phyloP scores from a whole-genome alignment of 192 early-diverging fungal species.

The Coemansia sp. region DNA sequence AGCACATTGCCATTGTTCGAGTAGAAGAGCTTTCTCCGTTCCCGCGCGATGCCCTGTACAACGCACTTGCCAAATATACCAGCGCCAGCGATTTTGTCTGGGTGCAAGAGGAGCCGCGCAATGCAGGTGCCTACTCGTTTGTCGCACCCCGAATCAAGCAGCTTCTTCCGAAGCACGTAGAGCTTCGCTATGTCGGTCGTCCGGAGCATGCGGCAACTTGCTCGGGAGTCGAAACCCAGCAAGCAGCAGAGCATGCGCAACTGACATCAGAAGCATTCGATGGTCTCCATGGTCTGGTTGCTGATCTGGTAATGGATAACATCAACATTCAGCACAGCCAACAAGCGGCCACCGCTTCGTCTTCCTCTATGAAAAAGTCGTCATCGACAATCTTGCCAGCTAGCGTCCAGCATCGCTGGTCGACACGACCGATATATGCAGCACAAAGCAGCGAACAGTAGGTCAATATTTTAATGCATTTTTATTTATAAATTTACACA shows the following conservation, averaged over 20 bases:
- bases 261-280: conserved; percentile 58
- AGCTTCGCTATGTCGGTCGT: conserved; percentile 76
- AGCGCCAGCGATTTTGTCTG: conserved; percentile 73
- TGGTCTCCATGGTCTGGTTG: conserved; percentile 46
- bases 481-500: neutral
- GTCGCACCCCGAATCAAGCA: conserved; percentile 77
- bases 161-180: conserved; percentile 61
- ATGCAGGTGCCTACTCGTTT: conserved; percentile 88
- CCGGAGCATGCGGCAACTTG: conserved; percentile 73
- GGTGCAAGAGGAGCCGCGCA: conserved; percentile 93
- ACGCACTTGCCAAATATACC: conserved; percentile 64
- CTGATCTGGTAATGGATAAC: conserved; percentile 41
- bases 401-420: conserved; percentile 43
- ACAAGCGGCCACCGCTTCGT: conserved; percentile 2
- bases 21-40: conserved; percentile 94
- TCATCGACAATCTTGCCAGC: conserved; percentile 31
- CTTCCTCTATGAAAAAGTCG: conserved; percentile 18
- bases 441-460: conserved; percentile 51
- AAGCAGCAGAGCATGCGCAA: conserved; percentile 66
- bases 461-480: neutral
- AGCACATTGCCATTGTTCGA: conserved; percentile 79
- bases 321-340: conserved; percentile 27
- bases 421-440: conserved; percentile 32
- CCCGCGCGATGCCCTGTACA: conserved; percentile 69
- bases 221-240: conserved; percentile 68